Evolutionary conservation across 169 alveolate genomes (phyloP).

Genomic region (Eimeria acervulina): DNA sequence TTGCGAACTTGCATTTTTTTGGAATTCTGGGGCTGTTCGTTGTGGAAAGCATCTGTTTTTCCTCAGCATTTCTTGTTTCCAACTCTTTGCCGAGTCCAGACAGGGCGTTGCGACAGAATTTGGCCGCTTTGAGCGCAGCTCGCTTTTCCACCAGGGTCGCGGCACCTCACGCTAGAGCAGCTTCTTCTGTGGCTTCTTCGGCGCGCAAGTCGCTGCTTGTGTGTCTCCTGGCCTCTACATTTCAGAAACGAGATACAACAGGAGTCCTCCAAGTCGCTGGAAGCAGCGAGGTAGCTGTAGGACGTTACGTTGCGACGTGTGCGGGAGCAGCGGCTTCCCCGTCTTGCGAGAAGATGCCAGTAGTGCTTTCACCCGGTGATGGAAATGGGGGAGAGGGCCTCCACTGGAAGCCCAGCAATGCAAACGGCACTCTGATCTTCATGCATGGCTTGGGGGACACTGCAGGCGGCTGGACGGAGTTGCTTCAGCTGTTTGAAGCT

Average conservation of each 20-base stretch:
- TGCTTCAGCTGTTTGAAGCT: conserved; percentile 51
- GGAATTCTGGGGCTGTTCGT: conserved; percentile 23
- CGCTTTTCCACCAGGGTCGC: not conserved
- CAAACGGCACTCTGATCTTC: conserved; percentile 57
- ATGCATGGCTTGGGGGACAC: conserved; percentile 85
- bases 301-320: conserved; percentile 1
- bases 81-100: too few relatives aligned
- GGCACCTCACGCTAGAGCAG: not conserved
- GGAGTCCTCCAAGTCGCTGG: not conserved
- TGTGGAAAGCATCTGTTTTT: not conserved
- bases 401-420: conserved; percentile 57
- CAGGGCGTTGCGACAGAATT: not conserved
- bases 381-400: conserved; percentile 58
- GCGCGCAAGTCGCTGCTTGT: conserved; percentile 8
- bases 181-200: not conserved
- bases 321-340: not conserved
- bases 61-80: conserved; percentile 35
- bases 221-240: conserved; percentile 27
- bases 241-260: not conserved
- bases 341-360: conserved; percentile 10
- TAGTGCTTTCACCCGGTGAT: conserved; percentile 59
- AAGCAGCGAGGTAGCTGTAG: not conserved
- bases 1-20: not conserved
- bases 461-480: conserved; percentile 80
- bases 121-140: not conserved